Base-by-base conservation (phyloP, 805 yeast genomes). In the Lachancea nothofagi region DNA sequence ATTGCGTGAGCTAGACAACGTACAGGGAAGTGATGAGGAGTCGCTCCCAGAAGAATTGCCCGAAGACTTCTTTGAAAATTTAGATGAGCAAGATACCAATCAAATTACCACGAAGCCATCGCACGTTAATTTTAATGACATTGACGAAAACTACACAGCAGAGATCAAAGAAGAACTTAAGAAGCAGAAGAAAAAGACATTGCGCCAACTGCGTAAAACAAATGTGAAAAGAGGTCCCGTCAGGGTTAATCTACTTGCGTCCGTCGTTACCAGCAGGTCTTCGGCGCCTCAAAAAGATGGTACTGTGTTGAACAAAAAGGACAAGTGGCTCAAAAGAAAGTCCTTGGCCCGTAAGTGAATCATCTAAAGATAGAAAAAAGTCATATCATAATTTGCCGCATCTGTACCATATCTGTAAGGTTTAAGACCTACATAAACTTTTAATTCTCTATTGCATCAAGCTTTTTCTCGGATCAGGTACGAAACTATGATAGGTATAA, bases 141-240 rank as follows among this genome's bases (percentile, higher is more conserved):
- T 44, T 3, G 48, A 44, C 23, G 45, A 36, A 5, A 45, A 49
- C 22, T 51, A 48, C 21, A 41, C 33, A 33, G 43, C 43, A 31
- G 52, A 45, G 28, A 20, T 50, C 18, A 46, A 44, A 29, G 36
- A 38, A 14, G 45, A 51, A 28, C 29, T 52, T 8, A 42, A 46
- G 18, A 53, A 49, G 33, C 51, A 41, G 18, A 64, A 63, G 41
- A 48, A 62, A 42, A 63, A 63, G 31, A 59, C 62, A 19, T 52
- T 64, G n/a, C 57, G 57, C 36, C 49, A 41, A 20, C 32, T 57
- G 42, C 66, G 62, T 35, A 57, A 53, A 37, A 54, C 48, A 2
- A 41, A 54, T 4, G 44, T 50, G 25, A 57, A 57, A 29, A 65
- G 62, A 38, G 75, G 74, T 1, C 70, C 71, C 1, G 70, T 71